Evolutionary conservation across 371 early-diverging fungal species (phyloP).

Genomic region (Batkoa obscura): DNA sequence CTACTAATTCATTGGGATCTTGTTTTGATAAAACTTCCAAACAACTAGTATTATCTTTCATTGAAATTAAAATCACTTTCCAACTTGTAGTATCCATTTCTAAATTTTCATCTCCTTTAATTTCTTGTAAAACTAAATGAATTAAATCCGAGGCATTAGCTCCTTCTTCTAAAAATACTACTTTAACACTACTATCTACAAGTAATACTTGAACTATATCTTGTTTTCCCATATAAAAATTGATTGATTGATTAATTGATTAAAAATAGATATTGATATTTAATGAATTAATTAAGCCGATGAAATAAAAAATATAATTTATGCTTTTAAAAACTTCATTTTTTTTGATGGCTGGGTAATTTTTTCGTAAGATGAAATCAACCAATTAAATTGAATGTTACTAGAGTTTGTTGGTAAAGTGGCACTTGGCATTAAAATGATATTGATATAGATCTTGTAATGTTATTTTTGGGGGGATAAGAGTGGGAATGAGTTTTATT

Average conservation of each 20-base stretch:
- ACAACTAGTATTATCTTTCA: background rate
- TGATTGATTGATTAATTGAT: background rate
- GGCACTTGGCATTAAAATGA: too few species aligned
- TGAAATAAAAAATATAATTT: background rate
- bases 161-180: conserved; percentile 16
- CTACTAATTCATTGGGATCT: background rate
- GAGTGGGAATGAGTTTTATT: too few species aligned
- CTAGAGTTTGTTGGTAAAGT: too few species aligned
- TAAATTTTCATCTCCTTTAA: conserved; percentile 5
- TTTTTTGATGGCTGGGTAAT: too few species aligned
- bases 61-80: background rate
- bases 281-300: too few species aligned
- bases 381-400: too few species aligned
- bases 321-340: background rate
- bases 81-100: background rate
- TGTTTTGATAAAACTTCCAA: background rate
- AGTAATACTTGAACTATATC: conserved; percentile 18
- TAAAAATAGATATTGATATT: background rate
- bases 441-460: too few species aligned
- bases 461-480: too few species aligned
- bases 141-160: conserved; percentile 14
- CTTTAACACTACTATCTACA: conserved; percentile 14
- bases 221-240: conserved; percentile 14
- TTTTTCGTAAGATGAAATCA: too few species aligned
- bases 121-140: conserved; percentile 11